Base-by-base conservation (phyloP, 352 stramenopile species). In the Phytophthora crassamura region DNA sequence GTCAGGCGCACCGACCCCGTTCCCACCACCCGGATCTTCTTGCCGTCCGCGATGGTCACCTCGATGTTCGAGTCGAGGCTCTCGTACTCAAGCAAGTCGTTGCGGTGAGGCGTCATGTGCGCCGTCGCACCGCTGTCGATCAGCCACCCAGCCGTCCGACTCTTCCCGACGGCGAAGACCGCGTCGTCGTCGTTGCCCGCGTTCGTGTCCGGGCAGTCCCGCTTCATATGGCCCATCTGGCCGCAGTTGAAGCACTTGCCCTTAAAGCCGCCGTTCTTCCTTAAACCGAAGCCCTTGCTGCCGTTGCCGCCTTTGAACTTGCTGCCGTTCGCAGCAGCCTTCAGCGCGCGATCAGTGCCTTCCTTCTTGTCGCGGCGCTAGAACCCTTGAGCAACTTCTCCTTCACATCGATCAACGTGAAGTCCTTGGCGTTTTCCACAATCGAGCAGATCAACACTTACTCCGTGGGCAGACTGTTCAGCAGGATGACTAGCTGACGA, bases 301-400 rank as follows among this genome's bases (percentile, higher is more conserved):
- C n/a, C n/a, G n/a, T n/a, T n/a, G n/a, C n/a, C n/a, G 11, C 38
- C 38, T 18, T 58, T 57, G 46, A 42, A 47, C 35, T 4, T 16
- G 2, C 28, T 14, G 18, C 4, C 22, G 30, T 51, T 45, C n/a
- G 3, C 3, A 14, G n/a, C 46, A 2, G n/a, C 28, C 8, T 36
- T 43, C 8, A 45, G 20, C 2, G 52, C 15, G 18, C 25, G 18
- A 7, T 59, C 41, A 2, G 25, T 36, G 1, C 10, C 9, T 6
- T 60, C 25, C 33, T 69, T 56, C 28, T 53, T 74, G 9, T 69
- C 7, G 7, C 34, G 22, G 18, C 63, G 59, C 28, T 77, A 64
- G 33, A 64, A 52, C 18, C 45, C 59, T 69, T 74, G 4, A 70
- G 35, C 4, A 65, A 55, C 49, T 69, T 78, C 36, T 78, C 69